Conservation (phyloP, 192 early-diverging fungal species). For the Entomortierella chlamydospora region DNA sequence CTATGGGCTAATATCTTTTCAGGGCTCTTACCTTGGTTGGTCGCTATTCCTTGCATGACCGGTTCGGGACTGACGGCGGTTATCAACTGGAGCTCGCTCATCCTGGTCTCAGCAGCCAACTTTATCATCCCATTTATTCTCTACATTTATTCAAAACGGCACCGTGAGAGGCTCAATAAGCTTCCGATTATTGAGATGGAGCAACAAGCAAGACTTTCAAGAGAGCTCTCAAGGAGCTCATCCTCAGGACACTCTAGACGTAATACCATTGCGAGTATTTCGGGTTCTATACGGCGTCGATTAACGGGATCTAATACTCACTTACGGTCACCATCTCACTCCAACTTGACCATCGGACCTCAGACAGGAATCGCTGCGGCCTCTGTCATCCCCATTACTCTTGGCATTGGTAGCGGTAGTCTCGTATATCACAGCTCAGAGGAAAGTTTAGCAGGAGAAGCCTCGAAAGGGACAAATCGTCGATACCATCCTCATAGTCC, state of each 20-base stretch:
- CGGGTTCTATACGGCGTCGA: constrained; percentile 32
- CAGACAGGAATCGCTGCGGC: constrained; percentile 19
- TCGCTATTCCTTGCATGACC: constrained; percentile 34
- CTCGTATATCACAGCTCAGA: constrained; percentile 10
- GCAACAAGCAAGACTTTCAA: not conserved
- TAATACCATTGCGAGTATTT: not conserved
- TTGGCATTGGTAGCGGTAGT: constrained; percentile 19
- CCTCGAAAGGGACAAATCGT: constrained; percentile 7
- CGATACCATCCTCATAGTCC: constrained; percentile 25
- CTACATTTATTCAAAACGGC: constrained; percentile 67
- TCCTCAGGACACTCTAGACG: constrained; percentile 21
- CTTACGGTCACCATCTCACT: constrained; percentile 11
- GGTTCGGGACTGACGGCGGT: constrained; percentile 59
- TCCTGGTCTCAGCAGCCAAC: constrained; percentile 74
- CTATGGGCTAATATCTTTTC: constrained; percentile 53
- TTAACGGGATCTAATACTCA: constrained; percentile 17
- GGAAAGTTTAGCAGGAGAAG: constrained; percentile 5
- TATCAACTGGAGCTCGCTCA: constrained; percentile 71
- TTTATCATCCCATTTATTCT: constrained; percentile 75
- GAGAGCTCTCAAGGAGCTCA: constrained; percentile 27
- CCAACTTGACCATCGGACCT: constrained; percentile 17
- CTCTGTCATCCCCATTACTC: constrained; percentile 19
- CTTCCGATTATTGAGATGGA: constrained; percentile 10
- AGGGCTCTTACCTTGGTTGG: constrained; percentile 28
- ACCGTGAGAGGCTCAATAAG: constrained; percentile 34